phyloP scores from a whole-genome alignment of 257 asterid genomes.

The Nicotiana undulata region DNA sequence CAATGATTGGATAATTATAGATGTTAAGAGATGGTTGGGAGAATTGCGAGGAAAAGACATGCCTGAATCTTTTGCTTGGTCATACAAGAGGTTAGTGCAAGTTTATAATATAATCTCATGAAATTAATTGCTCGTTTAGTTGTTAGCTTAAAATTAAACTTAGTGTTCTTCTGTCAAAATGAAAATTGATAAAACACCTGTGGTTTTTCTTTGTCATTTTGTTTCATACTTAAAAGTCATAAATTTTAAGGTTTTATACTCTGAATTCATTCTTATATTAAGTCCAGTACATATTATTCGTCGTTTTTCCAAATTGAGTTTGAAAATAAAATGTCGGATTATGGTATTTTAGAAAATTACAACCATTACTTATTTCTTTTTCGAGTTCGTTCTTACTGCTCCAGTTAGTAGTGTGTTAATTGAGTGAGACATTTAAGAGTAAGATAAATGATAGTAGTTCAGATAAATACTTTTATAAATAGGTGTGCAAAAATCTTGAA shows the following conservation, averaged over 20 bases:
- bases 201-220: background rate
- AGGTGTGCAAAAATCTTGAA: too few species aligned
- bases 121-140: background rate
- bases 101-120: background rate
- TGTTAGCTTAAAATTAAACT: background rate
- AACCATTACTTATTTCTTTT: too few species aligned
- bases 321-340: too few species aligned
- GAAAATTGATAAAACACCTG: background rate
- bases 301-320: too few species aligned
- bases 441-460: too few species aligned
- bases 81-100: constrained; percentile 65
- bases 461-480: too few species aligned
- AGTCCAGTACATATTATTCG: too few species aligned
- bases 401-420: too few species aligned
- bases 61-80: constrained; percentile 86
- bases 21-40: constrained; percentile 83
- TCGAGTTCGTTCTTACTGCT: too few species aligned
- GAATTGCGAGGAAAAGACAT: constrained; percentile 80
- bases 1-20: constrained; percentile 19
- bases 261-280: background rate
- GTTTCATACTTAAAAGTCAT: background rate
- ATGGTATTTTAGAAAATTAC: too few species aligned
- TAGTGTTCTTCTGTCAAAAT: background rate
- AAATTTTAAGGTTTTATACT: background rate
- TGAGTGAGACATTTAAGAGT: too few species aligned